Conservation (phyloP, 345 rosid genomes). For the Populus nigra region DNA sequence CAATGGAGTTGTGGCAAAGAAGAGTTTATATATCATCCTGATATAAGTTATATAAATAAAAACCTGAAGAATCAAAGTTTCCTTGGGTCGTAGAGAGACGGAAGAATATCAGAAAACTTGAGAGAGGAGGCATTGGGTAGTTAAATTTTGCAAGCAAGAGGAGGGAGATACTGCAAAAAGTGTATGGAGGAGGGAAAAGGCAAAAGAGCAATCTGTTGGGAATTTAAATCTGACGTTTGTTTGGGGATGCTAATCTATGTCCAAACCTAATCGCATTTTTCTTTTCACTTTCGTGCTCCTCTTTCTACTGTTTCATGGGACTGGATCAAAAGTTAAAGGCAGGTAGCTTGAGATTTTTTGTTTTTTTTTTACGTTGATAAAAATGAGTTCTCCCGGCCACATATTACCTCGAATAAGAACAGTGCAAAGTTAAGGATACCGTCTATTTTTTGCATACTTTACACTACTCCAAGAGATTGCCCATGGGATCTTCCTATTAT, state of each 20-base stretch:
- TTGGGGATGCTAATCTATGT: not conserved
- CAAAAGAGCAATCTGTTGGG: slow-evolving; percentile 26
- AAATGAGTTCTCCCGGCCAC: not conserved
- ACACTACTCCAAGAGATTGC: not conserved
- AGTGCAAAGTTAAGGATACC: not conserved
- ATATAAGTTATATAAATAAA: slow-evolving; percentile 38
- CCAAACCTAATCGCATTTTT: not conserved
- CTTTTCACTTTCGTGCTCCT: slow-evolving; percentile 19
- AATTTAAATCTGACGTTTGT: slow-evolving; percentile 19
- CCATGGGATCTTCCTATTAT: not conserved
- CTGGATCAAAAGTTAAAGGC: slow-evolving; percentile 46
- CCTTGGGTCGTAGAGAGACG: slow-evolving; percentile 61
- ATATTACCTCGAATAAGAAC: slow-evolving; percentile 1
- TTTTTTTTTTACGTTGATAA: not conserved
- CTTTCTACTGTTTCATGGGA: slow-evolving; percentile 49
- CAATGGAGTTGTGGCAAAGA: slow-evolving; percentile 46
- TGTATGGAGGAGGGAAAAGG: slow-evolving; percentile 23
- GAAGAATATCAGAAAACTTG: slow-evolving; percentile 95
- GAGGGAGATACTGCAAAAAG: slow-evolving; percentile 44
- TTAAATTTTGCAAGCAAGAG: slow-evolving; percentile 79
- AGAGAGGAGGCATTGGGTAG: slow-evolving; percentile 76
- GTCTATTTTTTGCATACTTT: not conserved
- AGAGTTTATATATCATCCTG: slow-evolving; percentile 46
- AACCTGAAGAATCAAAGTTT: slow-evolving; percentile 75
- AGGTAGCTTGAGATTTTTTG: not conserved